phyloP scores from a whole-genome alignment of 2,329 filamentous ascomycete genomes.

The Neoarthrinium moseri region DNA sequence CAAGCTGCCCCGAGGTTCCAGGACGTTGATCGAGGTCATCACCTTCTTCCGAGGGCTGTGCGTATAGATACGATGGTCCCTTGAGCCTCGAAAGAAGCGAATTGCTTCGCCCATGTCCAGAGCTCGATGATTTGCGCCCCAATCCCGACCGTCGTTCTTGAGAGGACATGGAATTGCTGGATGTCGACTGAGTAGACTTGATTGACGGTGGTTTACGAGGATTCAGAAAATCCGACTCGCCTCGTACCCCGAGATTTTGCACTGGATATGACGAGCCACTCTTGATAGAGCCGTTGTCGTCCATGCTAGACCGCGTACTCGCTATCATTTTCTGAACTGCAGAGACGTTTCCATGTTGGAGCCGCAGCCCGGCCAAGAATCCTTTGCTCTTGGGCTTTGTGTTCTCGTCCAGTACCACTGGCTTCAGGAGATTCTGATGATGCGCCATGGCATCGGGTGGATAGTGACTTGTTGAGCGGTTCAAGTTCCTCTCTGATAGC shows the following conservation, averaged over 20 bases:
- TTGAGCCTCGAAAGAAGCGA: constrained; percentile 29
- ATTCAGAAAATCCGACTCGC: constrained; percentile 16
- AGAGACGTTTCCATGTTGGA: constrained; percentile 15
- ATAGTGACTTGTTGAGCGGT: constrained; percentile 12
- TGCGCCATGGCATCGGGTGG: constrained; percentile 18
- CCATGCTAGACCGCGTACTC: constrained; percentile 13
- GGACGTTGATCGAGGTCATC: constrained; percentile 13
- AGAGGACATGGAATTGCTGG: constrained; percentile 27
- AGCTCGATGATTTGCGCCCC: constrained; percentile 19
- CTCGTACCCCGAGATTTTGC: constrained; percentile 16
- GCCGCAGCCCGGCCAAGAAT: constrained; percentile 26
- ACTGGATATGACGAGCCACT: constrained; percentile 11
- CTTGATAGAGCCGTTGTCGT: constrained; percentile 14
- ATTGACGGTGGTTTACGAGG: constrained; percentile 25
- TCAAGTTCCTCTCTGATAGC: constrained; percentile 16
- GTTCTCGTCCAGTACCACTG: constrained; percentile 12
- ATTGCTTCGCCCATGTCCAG: constrained; percentile 27
- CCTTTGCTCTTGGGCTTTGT: constrained; percentile 26
- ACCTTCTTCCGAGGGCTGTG: constrained; percentile 15
- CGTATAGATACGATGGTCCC: constrained; percentile 30
- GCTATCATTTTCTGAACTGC: constrained; percentile 24
- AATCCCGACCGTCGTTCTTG: constrained; percentile 21
- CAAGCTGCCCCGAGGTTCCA: constrained; percentile 15
- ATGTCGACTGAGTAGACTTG: constrained; percentile 23
- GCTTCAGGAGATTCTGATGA: constrained; percentile 9